Evolutionary conservation across 2,329 filamentous ascomycete species (phyloP).

Genomic region (Fusarium sulawesiense): DNA sequence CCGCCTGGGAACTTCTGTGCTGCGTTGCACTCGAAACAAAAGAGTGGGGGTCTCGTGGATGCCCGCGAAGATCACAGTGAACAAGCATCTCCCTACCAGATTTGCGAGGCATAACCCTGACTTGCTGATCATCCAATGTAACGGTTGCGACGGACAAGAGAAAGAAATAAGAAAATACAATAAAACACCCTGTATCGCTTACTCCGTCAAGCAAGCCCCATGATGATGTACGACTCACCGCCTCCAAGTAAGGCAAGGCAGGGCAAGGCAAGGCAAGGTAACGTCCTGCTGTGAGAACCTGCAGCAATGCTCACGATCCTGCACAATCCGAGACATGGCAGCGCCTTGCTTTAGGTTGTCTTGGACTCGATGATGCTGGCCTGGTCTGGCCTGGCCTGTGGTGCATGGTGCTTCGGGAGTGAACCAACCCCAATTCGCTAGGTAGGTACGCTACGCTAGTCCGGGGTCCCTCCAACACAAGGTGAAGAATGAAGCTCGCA

Average conservation of each 20-base stretch:
- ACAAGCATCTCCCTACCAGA: constrained; percentile 31
- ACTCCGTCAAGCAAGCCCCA: background rate
- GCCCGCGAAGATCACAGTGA: constrained; percentile 29
- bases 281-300: background rate
- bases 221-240: constrained; percentile 25
- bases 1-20: constrained; percentile 12
- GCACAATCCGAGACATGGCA: constrained; percentile 4
- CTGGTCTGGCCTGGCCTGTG: background rate
- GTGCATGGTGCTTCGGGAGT: constrained; percentile 13
- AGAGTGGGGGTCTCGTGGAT: constrained; percentile 26
- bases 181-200: constrained; percentile 2
- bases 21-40: constrained; percentile 23
- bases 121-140: constrained; percentile 30
- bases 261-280: background rate
- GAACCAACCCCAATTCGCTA: constrained; percentile 16
- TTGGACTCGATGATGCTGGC: constrained; percentile 5
- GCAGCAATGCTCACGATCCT: constrained; percentile 13
- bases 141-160: constrained; percentile 17
- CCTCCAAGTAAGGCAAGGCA: constrained; percentile 4
- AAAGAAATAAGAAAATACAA: background rate
- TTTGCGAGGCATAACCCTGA: constrained; percentile 33
- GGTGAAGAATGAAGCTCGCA: background rate
- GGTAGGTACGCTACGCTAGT: background rate
- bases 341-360: background rate
- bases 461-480: background rate